Evolutionary conservation across 225 moss, liverwort and hornwort species (phyloP).

Genomic region (Marchantia polymorpha): DNA sequence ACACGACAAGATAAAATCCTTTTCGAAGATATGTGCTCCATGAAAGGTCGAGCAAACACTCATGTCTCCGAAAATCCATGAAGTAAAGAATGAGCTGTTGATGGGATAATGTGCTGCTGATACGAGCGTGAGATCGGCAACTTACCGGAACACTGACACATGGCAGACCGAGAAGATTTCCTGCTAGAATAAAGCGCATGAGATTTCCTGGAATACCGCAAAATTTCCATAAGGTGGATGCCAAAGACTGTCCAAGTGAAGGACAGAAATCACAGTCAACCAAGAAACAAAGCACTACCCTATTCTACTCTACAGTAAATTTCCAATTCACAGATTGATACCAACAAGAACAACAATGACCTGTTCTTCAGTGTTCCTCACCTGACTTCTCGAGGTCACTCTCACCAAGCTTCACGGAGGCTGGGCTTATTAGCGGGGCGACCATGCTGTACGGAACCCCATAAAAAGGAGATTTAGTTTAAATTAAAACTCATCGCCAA

Average conservation of each 20-base stretch:
- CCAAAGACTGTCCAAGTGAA: too few species aligned
- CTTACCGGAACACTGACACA: conserved; percentile 67
- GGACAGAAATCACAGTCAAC: not conserved
- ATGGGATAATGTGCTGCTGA: not conserved
- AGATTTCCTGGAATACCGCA: conserved; percentile 46
- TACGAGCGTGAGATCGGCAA: not conserved
- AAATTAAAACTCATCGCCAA: not conserved
- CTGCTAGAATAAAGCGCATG: conserved; percentile 66
- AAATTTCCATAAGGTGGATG: not conserved
- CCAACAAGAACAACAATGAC: not conserved
- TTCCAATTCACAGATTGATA: not conserved
- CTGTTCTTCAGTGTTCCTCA: conserved; percentile 12
- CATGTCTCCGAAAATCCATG: not conserved
- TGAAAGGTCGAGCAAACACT: not conserved
- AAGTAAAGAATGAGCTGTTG: not conserved
- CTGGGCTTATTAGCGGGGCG: conserved; percentile 62
- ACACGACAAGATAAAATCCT: too few species aligned
- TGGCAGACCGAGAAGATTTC: conserved; percentile 78
- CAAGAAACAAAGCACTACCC: not conserved
- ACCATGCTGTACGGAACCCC: conserved; percentile 46
- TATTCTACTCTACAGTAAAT: not conserved
- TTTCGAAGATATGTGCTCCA: too few species aligned
- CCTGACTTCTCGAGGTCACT: conserved; percentile 65
- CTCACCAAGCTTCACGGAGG: conserved; percentile 58
- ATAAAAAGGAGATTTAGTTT: not conserved